Evolutionary conservation across 139 green algal genomes (phyloP).

Genomic region (Haematococcus sp.): DNA sequence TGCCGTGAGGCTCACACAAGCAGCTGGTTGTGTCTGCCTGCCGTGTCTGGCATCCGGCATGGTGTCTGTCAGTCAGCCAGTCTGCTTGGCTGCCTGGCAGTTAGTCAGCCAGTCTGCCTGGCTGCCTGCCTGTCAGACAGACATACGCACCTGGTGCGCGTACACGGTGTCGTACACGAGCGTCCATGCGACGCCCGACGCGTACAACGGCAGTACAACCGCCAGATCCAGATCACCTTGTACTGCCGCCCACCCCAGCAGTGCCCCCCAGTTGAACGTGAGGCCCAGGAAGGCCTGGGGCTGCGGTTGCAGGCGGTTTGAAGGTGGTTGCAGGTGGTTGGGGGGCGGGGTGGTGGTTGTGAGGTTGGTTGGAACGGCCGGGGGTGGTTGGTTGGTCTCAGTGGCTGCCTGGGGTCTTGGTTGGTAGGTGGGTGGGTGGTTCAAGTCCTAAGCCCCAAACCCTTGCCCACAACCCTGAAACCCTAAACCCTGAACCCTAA

Average conservation of each 20-base stretch:
- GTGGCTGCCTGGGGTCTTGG: too few species aligned
- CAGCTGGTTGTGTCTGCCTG: too few species aligned
- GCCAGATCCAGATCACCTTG: conserved; percentile 65
- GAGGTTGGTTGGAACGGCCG: too few species aligned
- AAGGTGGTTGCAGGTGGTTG: not conserved
- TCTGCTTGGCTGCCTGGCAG: too few species aligned
- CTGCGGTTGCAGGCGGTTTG: conserved; percentile 23
- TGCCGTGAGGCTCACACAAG: too few species aligned
- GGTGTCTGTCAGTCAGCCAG: too few species aligned
- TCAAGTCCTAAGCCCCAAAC: too few species aligned
- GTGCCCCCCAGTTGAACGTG: conserved; percentile 97
- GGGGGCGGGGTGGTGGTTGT: not conserved
- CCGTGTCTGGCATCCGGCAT: too few species aligned
- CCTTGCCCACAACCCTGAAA: too few species aligned
- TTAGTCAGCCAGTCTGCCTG: too few species aligned
- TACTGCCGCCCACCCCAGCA: conserved; percentile 90
- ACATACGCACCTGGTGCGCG: conserved; percentile 77
- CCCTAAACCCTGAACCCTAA: too few species aligned
- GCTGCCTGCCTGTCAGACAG: not conserved
- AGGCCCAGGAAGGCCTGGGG: conserved; percentile 89
- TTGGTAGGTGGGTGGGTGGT: not conserved
- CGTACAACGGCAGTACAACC: conserved; percentile 86
- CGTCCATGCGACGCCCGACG: conserved; percentile 81
- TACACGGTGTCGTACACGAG: conserved; percentile 99
- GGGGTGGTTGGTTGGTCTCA: too few species aligned